Base-by-base conservation (phyloP, 768 basidiomycete genomes). In the Tricholoma bakamatsutake region DNA sequence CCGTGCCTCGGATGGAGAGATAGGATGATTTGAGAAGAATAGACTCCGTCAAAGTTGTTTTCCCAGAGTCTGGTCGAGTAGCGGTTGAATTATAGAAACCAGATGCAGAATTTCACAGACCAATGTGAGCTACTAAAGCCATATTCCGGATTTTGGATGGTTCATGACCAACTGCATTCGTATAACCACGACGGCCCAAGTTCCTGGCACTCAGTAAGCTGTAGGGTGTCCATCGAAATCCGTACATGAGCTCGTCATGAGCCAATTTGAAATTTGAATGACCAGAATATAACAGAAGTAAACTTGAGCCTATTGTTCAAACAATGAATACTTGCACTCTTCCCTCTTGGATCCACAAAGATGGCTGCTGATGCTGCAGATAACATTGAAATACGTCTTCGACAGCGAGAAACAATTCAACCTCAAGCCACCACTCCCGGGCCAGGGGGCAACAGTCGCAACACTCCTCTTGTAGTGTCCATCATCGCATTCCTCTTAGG, bases 71-170 rank as follows among this genome's bases (percentile, higher is more conserved):
- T 93, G 53, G 50, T 18, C 27, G 47, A 52, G 13, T 48, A 5
- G 34, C 10, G 21, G 27, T 11, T 27, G 28, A n/a, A 46, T 57
- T 28, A 54, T n/a, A 21, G 4, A 4, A 28, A 43, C 15, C 10
- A 7, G 4, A 12, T 27, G 53, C 28, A 50, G 59, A 30, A 48
- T 59, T 52, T 48, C 34, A 33, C 80, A 30, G 42, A 90, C 90
- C 90, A 50, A 93, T 92, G 66, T 93, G 91, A 42, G 91, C 91
- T n/a, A 93, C 88, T 2, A 93, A 76, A 13, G 91, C 91, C 68
- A 93, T 85, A 64, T 93, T 93, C 42, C 91, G 80, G 35, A 84
- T 54, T 61, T 74, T 77, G 11, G 73, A 70, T 9, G 78, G 69
- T 56, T 78, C 76, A 63, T 73, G 50, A 39, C 30, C 35, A 1